Base-by-base conservation (phyloP, 257 asterid genomes). In the Solanum sitiens region DNA sequence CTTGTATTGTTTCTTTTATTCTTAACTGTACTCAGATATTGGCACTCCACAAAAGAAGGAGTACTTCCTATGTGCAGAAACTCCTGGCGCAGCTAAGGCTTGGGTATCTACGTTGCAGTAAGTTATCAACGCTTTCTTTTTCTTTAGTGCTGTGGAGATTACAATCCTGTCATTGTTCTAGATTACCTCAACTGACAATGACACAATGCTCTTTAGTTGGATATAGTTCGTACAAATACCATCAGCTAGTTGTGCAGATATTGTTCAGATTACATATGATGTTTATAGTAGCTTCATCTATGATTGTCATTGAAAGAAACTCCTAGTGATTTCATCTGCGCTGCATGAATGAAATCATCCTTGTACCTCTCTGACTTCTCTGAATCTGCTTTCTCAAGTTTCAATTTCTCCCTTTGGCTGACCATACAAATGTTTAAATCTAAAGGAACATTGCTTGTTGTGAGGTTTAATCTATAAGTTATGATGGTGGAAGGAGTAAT, bases 61-160 rank as follows among this genome's bases (percentile, higher is more conserved):
- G 88, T 93, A 95, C 89, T 97, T 95, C 91, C 95, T 97, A 23
- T 97, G 99, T 90, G 99, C 99, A 67, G 99, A 97, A 91, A 95
- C 99, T 67, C 96, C 99, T 83, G 97, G 94, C 77, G 98, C 99
- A 90, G 94, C 99, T 87, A 94, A 87, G 93, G 98, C 99, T 90
- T 95, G 98, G 99, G 96, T 97, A 82, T 93, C 98, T 90, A 97
- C 99, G 61, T 91, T 97, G 89, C 98, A 94, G 99, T 97, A 91
- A 97, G 99, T 94, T 89, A 53, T 87, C 89, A 87, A 86, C 83
- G 88, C 87, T 86, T 76, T 87, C 84, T 20, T 86, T 50, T 50
- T 56, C 25, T 35, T 86, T 33, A 59, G n/a, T 73, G 74, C 39
- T 86, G 71, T 72, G 82, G 72, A 70, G 50, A 67, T 20, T 87